Percentiles rank a stretch among this genome's conserved stretches.
These are phyloP conservation scores for Phalaenopsis aphrodite DNA, from an alignment of 106 monocot species.

Conservation along the genomic window DNA sequence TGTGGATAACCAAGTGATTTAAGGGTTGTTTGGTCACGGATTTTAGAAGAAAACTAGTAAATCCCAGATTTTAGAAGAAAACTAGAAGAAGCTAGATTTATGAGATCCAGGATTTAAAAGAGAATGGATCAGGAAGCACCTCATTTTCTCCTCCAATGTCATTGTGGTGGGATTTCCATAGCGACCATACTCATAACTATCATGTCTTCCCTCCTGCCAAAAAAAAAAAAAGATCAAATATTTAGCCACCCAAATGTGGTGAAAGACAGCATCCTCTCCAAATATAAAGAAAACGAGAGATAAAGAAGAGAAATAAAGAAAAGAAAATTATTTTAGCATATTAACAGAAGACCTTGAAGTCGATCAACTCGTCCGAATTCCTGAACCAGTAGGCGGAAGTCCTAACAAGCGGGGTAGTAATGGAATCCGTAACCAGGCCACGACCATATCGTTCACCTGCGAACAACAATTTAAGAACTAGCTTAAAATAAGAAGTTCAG, in stretches of 20 bases:
- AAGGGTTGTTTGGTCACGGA: too few relatives aligned
- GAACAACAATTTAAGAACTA: not conserved
- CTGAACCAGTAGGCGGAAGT: slow-evolving; percentile 97
- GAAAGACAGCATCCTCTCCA: not conserved
- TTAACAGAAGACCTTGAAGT: slow-evolving; percentile 62
- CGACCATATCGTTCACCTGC: slow-evolving; percentile 89
- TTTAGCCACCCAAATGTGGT: not conserved
- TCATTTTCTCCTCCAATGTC: slow-evolving; percentile 89
- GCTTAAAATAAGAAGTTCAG: not conserved
- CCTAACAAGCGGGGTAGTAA: slow-evolving; percentile 86
- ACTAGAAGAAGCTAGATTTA: not conserved
- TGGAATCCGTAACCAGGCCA: slow-evolving; percentile 55
- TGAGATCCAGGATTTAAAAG: not conserved
- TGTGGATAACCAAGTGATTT: not conserved
- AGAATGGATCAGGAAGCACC: slow-evolving; percentile 47
- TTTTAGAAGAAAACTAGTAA: too few relatives aligned
- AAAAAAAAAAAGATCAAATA: not conserved
- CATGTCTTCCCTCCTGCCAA: slow-evolving; percentile 77
- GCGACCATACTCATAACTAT: slow-evolving; percentile 88
- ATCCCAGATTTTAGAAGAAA: too few relatives aligned
- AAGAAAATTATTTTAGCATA: not conserved
- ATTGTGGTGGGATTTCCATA: slow-evolving; percentile 95
- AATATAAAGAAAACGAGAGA: not conserved
- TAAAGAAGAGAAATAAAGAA: not conserved
- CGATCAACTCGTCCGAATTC: slow-evolving; percentile 75